A percentile compares a stretch with the other conserved stretches of the same genome.
phyloP scores from a whole-genome alignment of 768 basidiomycete species.

The Gelatoporia subvermispora region DNA sequence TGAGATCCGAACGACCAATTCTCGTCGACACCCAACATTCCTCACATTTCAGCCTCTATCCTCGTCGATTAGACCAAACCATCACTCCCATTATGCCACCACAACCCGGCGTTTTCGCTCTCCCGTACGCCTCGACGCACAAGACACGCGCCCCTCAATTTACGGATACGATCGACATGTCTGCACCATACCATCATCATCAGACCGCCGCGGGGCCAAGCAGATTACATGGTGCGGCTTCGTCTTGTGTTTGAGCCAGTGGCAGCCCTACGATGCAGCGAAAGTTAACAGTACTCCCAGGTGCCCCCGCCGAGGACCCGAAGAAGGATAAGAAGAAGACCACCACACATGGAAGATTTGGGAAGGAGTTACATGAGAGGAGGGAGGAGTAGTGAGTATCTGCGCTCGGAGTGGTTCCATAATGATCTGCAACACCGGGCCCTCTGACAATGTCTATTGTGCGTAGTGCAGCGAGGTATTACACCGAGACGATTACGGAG shows the following conservation, averaged over 20 bases:
- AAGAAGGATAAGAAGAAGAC: constrained; percentile 66
- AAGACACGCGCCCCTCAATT: constrained; percentile 32
- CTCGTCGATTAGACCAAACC: background rate
- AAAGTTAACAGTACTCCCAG: too few species aligned
- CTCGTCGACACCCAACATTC: too few species aligned
- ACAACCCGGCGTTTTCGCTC: constrained; percentile 62
- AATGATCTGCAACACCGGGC: background rate
- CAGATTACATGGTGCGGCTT: constrained; percentile 36
- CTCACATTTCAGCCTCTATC: too few species aligned
- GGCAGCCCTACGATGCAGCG: constrained; percentile 1
- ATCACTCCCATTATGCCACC: constrained; percentile 46
- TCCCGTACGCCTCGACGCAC: constrained; percentile 50
- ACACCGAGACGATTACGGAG: constrained; percentile 55
- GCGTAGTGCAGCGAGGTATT: constrained; percentile 48
- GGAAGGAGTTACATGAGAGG: constrained; percentile 70
- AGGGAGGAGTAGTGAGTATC: constrained; percentile 60
- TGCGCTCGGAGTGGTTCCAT: background rate
- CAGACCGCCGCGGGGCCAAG: constrained; percentile 38
- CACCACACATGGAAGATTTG: constrained; percentile 64
- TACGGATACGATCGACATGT: constrained; percentile 24
- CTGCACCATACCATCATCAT: constrained; percentile 34
- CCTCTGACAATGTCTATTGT: constrained; percentile 2
- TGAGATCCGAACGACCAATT: too few species aligned
- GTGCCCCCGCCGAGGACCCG: constrained; percentile 32
- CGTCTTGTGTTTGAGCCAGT: constrained; percentile 5